These are phyloP conservation scores for Phytopythium oedochilum DNA, from an alignment of 352 stramenopile species.

Conservation along the genomic window DNA sequence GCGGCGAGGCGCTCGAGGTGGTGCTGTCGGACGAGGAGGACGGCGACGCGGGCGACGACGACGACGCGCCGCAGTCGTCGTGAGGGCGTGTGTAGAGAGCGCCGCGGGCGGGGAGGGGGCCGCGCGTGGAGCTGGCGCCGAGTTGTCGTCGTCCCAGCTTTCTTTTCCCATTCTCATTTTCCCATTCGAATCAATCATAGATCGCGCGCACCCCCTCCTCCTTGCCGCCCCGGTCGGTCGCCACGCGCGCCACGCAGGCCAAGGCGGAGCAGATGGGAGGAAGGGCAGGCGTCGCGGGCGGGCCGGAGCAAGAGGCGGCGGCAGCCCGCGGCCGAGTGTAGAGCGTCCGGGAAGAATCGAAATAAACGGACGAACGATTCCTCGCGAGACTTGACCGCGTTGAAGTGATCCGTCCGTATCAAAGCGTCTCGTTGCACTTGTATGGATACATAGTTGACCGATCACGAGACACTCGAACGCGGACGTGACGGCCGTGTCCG, in stretches of 20 bases:
- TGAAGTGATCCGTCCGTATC: neutral
- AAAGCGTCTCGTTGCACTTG: neutral
- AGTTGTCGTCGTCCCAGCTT: neutral
- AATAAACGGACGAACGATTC: neutral
- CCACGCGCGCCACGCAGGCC: neutral
- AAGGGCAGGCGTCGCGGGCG: neutral
- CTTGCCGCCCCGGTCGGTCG: too few relatives aligned
- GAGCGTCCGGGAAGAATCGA: neutral
- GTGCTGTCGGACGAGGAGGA: slow-evolving; percentile 41
- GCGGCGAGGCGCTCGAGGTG: slow-evolving; percentile 36
- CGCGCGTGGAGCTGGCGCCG: neutral
- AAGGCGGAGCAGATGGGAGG: neutral
- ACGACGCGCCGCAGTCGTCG: slow-evolving; percentile 20
- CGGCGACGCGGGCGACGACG: slow-evolving; percentile 24
- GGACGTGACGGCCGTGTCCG: neutral
- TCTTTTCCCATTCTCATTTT: slow-evolving; percentile 1
- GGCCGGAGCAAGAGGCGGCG: too few relatives aligned
- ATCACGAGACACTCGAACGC: neutral
- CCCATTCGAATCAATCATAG: slow-evolving; percentile 1
- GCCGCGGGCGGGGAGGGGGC: neutral
- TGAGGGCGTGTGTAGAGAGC: slow-evolving; percentile 7
- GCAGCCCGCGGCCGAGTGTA: too few relatives aligned
- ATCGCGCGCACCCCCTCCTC: neutral
- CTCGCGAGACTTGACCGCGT: neutral
- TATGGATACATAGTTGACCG: neutral